Conservation (phyloP, 148 eudicot genomes). For the Silene conica region DNA sequence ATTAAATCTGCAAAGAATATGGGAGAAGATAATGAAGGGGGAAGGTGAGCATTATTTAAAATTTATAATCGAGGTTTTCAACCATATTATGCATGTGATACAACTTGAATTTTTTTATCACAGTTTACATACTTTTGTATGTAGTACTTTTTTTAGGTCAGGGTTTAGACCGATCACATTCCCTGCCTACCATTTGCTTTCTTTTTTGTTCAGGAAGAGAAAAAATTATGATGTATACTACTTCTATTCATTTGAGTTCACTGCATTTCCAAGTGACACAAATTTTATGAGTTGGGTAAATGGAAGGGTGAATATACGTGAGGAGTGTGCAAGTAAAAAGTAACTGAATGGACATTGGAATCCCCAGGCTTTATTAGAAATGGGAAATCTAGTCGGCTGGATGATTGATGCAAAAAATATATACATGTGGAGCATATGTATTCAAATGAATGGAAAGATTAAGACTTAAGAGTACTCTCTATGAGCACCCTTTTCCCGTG, state of each 20-base stretch:
- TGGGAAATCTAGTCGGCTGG: background rate
- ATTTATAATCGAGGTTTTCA: background rate
- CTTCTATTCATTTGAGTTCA: background rate
- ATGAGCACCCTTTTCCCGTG: background rate
- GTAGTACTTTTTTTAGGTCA: background rate
- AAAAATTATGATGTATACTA: background rate
- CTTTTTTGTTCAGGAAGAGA: background rate
- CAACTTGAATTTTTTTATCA: background rate
- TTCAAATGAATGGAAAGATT: background rate
- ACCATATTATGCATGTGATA: slow-evolving; percentile 2
- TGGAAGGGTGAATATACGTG: background rate
- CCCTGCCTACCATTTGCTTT: background rate
- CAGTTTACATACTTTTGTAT: background rate
- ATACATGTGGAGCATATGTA: background rate
- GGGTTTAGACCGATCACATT: background rate
- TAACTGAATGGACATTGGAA: background rate
- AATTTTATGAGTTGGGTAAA: background rate
- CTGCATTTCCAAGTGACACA: background rate
- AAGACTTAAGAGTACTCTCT: background rate
- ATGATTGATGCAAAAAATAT: background rate
- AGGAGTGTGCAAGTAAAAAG: background rate
- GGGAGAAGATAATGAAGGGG: slow-evolving; percentile 64
- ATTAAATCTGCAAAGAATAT: slow-evolving; percentile 55
- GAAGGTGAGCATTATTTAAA: slow-evolving; percentile 35
- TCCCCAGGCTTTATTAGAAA: background rate